These are phyloP conservation scores for Colletotrichum graminicola DNA, from an alignment of 2,329 filamentous ascomycete species.

Conservation along the genomic window DNA sequence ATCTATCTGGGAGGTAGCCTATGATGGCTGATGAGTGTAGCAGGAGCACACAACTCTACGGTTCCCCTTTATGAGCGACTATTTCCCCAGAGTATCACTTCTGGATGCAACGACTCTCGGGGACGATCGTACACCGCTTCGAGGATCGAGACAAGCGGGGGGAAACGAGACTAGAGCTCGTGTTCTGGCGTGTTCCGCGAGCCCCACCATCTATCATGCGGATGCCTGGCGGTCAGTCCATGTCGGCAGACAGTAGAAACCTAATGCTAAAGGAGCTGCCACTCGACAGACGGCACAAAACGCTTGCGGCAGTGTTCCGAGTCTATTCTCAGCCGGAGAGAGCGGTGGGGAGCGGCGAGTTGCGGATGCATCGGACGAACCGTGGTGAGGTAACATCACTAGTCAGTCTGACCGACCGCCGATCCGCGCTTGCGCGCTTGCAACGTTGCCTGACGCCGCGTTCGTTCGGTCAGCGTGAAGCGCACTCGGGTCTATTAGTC, in stretches of 20 bases:
- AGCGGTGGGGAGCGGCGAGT: background rate
- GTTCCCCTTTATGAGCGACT: background rate
- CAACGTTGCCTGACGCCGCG: constrained; percentile 34
- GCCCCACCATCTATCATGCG: constrained; percentile 22
- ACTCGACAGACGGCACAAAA: constrained; percentile 8
- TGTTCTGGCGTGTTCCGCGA: constrained; percentile 38
- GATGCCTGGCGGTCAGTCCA: constrained; percentile 6
- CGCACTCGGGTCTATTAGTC: constrained; percentile 6
- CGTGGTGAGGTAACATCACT: background rate
- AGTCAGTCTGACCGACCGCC: background rate
- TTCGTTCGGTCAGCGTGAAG: constrained; percentile 18
- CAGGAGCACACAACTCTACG: background rate
- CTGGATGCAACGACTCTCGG: background rate
- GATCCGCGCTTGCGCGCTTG: constrained; percentile 40
- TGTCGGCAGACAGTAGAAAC: constrained; percentile 2
- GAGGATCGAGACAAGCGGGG: constrained; percentile 25
- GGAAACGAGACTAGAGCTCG: constrained; percentile 31
- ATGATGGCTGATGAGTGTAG: background rate
- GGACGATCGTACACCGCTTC: constrained; percentile 27
- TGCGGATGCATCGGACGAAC: constrained; percentile 13
- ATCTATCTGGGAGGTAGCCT: too few relatives aligned
- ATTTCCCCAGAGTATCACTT: background rate
- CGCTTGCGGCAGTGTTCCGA: background rate
- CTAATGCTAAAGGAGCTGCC: constrained; percentile 6
- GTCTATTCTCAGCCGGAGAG: background rate